Conservation (phyloP, 2,329 filamentous ascomycete genomes). For the Zasmidium angulare region DNA sequence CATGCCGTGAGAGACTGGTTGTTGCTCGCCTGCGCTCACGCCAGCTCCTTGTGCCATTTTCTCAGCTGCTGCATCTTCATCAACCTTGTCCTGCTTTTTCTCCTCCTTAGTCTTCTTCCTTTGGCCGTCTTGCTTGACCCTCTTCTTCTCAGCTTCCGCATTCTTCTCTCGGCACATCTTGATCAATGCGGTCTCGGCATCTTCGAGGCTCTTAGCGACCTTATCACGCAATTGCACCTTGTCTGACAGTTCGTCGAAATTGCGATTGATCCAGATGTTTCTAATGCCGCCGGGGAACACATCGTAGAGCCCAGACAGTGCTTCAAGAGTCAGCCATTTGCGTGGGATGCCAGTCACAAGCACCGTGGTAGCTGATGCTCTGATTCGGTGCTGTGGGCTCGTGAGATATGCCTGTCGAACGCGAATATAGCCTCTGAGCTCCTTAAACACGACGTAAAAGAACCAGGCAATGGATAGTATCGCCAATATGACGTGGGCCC, state of each 20-base stretch:
- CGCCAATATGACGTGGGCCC: constrained; percentile 80
- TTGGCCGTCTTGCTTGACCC: constrained; percentile 46
- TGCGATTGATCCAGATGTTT: constrained; percentile 95
- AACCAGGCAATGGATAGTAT: constrained; percentile 78
- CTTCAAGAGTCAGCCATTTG: constrained; percentile 85
- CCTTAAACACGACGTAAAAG: constrained; percentile 81
- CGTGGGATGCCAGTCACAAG: constrained; percentile 85
- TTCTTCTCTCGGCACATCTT: constrained; percentile 76
- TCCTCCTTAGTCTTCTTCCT: constrained; percentile 60
- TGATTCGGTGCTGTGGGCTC: constrained; percentile 87
- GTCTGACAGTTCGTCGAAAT: constrained; percentile 77
- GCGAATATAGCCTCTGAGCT: constrained; percentile 84
- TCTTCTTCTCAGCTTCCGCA: constrained; percentile 57
- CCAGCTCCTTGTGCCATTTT: constrained; percentile 32
- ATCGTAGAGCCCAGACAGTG: constrained; percentile 81
- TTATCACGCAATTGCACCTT: constrained; percentile 76
- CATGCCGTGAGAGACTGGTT: constrained; percentile 29
- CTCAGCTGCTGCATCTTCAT: constrained; percentile 33
- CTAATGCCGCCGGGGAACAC: constrained; percentile 93
- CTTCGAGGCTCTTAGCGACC: constrained; percentile 71
- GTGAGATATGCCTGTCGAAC: constrained; percentile 93
- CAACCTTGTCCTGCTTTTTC: constrained; percentile 30
- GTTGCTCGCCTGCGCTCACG: constrained; percentile 33
- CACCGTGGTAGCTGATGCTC: constrained; percentile 92
- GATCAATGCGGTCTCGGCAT: constrained; percentile 81